Evolutionary conservation across 805 yeast species (phyloP), one percentile per base, ranked within the genome.

Genomic region (Candida golubevii): DNA sequence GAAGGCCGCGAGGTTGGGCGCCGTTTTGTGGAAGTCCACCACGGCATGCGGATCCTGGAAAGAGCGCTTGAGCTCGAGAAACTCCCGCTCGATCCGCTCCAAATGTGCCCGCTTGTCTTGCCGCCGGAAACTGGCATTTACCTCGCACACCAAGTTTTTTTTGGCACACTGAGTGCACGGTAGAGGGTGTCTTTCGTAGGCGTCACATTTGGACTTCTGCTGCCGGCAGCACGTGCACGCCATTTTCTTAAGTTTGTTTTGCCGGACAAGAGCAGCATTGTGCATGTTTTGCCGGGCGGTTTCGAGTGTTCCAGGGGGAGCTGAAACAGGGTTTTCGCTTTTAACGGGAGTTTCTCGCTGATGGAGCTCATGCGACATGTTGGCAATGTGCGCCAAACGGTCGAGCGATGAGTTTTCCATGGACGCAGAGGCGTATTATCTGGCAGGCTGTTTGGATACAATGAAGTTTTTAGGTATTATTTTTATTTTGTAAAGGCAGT

Each of bases 201-300:
- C 95, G 65, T 90, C 96, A 67, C 97, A 90, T 56, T 82, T 79
- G 31, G 89, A 83, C 65, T 93, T 93, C 62, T 91, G 99, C 64
- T 93, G 98, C 11, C 98, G 78, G 61, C 99, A 93, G 57, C 91
- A 96, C 1, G 88, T 88, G 69, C 99, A 93, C 0, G 98, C 98
- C 60, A 89, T 39, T 41, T 33, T 53, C 51, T 33, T 46, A 45
- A 30, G 44, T 41, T 32, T 35, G 28, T 10, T 29, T 27, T 38
- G 46, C 26, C 36, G 46, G 4, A 38, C 35, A 8, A 23, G 32
- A 1, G 38, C 4, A 14, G 26, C 4, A 29, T 18, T 14, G n/a
- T 27, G 14, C n/a, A 29, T 11, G 32, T 29, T 12, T 18, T 18
- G 23, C 23, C 3, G 23, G 23, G 23, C 3, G 23, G 5, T 18